A percentile compares a stretch with the other conserved stretches of the same genome.
phyloP scores from a whole-genome alignment of 805 yeast genomes.

The Candida verbasci region DNA sequence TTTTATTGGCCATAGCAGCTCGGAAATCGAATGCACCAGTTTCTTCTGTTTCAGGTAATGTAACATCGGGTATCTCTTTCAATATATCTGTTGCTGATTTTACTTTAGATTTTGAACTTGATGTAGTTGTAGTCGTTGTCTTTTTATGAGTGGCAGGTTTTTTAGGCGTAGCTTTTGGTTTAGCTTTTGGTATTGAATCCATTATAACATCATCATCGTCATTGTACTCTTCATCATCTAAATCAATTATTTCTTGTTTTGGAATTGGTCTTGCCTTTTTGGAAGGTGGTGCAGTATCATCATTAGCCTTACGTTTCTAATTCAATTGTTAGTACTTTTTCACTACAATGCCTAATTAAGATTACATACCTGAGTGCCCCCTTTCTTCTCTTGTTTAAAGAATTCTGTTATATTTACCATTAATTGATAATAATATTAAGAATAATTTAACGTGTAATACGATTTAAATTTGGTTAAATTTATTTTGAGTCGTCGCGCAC shows the following conservation, averaged over 20 bases:
- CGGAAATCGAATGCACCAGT: constrained; percentile 53
- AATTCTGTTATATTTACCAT: not conserved
- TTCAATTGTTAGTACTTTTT: constrained; percentile 4
- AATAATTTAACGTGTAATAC: not conserved
- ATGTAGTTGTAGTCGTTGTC: constrained; percentile 5
- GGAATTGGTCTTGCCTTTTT: constrained; percentile 6
- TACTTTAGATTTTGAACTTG: constrained; percentile 12
- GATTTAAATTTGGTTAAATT: too few relatives aligned
- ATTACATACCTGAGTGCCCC: not conserved
- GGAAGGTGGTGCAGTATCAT: constrained; percentile 7
- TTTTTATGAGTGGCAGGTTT: constrained; percentile 4
- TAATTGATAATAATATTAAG: not conserved
- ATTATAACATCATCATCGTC: constrained; percentile 24
- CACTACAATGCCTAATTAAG: not conserved
- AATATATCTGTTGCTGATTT: constrained; percentile 52
- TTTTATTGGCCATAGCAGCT: constrained; percentile 26
- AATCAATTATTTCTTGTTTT: constrained; percentile 11
- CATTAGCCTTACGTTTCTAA: constrained; percentile 10
- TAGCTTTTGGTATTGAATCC: constrained; percentile 7
- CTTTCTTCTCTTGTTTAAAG: not conserved
- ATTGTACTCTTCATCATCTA: constrained; percentile 24
- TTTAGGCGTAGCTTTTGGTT: constrained; percentile 7
- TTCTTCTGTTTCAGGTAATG: constrained; percentile 48
- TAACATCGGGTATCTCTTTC: constrained; percentile 69
- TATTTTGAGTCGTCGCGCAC: too few relatives aligned